phyloP scores from a whole-genome alignment of 768 basidiomycete species.

The Ramaria sp. region DNA sequence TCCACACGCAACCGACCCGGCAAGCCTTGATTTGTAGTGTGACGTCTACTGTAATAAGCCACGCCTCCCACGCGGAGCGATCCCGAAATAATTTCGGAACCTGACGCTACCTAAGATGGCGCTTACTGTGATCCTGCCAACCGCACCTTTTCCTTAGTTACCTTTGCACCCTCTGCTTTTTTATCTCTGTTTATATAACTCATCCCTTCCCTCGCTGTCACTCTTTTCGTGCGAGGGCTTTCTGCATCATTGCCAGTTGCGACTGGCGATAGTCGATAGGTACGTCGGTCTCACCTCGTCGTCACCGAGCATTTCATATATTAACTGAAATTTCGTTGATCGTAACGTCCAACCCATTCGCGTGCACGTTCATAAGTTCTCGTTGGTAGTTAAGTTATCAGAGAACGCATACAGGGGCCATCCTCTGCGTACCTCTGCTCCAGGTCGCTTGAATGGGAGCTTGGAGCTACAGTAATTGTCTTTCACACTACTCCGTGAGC shows the following conservation, averaged over 20 bases:
- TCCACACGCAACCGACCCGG: background rate
- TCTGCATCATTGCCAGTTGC: background rate
- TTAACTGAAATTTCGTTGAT: background rate
- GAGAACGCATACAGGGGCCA: background rate
- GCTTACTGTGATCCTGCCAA: no score
- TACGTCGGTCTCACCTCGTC: background rate
- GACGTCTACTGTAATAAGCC: no score
- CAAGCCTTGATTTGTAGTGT: background rate
- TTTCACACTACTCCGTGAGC: background rate
- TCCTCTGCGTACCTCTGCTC: background rate
- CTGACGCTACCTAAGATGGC: no score
- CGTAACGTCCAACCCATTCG: no score
- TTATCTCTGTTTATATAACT: background rate
- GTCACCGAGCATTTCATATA: background rate
- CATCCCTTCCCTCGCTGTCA: background rate
- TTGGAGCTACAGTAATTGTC: background rate
- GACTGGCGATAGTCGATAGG: background rate
- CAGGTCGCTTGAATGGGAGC: background rate
- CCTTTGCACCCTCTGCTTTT: background rate
- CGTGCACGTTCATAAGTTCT: no score
- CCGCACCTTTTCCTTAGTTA: background rate
- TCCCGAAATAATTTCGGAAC: no score
- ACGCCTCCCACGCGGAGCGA: no score
- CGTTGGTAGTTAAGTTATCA: background rate
- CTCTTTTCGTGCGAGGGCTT: background rate